Base-by-base conservation (phyloP, 106 monocot genomes). In the Dendrobium nobile region DNA sequence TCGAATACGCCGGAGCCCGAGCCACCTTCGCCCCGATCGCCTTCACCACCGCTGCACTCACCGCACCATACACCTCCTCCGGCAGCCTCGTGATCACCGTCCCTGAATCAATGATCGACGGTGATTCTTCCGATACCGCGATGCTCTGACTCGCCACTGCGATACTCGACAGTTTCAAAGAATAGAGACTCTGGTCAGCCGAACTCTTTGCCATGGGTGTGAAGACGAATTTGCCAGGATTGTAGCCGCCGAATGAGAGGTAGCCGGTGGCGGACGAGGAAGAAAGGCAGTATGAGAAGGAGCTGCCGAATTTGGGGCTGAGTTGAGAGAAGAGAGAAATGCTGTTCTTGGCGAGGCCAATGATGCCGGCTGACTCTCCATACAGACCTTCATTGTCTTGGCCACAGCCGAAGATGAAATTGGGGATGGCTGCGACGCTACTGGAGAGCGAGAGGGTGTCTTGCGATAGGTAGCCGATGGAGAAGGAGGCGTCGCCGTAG, bases 231-330 rank as follows among this genome's bases (percentile, higher is more conserved):
- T 37, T 20, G 0, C 77, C 2, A 2, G 80, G 15, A 24, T 47
- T 5, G 77, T 79, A 77, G 51, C 79, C 42, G 9, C 92, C 92
- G 8, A 91, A 64, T 16, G 92, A 86, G 33, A 97, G 80, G 76
- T 73, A 89, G 1, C 96, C 96, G 9, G 88, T 18, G 61, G 86
- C 81, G 43, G 92, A 67, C 0, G 80, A 54, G 40, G 94, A 94
- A 40, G 94, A 94, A 47, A 97, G 93, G 86, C 96, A 97, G 82
- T 97, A 97, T 67, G 92, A 86, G 90, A 96, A 96, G 47, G 92
- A 56, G 79, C 80, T 42, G 26, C 91, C 90, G 22, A 72, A 44
- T 24, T 48, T 84, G 0, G 87, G 68, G 0, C 85, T 73, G 5
- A 92, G 33, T 47, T 97, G 96, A 70, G 85, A 80, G 7, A 90